Evolutionary conservation across 345 rosid genomes (phyloP).

Genomic region (Salix koriyanagi): DNA sequence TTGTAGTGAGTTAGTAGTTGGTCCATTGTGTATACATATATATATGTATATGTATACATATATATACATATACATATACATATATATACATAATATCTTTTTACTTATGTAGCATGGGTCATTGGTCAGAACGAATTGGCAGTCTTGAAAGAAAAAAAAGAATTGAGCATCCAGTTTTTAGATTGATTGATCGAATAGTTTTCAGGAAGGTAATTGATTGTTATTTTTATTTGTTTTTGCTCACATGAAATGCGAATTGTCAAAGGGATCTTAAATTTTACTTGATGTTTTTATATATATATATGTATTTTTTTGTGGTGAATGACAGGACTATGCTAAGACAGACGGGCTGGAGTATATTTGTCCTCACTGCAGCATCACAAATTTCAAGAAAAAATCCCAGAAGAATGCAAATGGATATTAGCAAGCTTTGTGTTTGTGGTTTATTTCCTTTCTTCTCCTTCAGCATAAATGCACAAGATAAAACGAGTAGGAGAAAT

Average conservation of each 20-base stretch:
- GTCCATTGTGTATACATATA: background rate
- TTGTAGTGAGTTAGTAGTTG: background rate
- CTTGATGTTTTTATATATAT: background rate
- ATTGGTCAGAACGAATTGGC: too few relatives aligned
- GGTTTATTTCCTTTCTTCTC: too few relatives aligned
- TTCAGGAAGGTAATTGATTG: background rate
- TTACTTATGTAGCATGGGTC: too few relatives aligned
- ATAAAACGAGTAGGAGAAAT: too few relatives aligned
- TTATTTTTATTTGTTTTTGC: background rate
- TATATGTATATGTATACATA: too few relatives aligned
- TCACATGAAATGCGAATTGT: background rate
- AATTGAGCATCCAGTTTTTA: background rate
- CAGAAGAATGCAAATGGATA: slow-evolving; percentile 69
- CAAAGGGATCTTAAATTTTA: background rate
- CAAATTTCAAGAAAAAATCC: slow-evolving; percentile 85
- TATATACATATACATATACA: too few relatives aligned
- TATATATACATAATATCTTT: too few relatives aligned
- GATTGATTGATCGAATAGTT: background rate
- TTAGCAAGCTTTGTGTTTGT: slow-evolving; percentile 17
- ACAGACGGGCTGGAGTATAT: slow-evolving; percentile 96
- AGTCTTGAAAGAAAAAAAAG: too few relatives aligned
- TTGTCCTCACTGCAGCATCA: slow-evolving; percentile 86
- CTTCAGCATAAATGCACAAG: too few relatives aligned
- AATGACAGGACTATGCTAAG: slow-evolving; percentile 90
- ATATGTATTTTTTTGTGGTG: background rate